Evolutionary conservation across 345 rosid genomes (phyloP).

Genomic region (Noccaea caerulescens): DNA sequence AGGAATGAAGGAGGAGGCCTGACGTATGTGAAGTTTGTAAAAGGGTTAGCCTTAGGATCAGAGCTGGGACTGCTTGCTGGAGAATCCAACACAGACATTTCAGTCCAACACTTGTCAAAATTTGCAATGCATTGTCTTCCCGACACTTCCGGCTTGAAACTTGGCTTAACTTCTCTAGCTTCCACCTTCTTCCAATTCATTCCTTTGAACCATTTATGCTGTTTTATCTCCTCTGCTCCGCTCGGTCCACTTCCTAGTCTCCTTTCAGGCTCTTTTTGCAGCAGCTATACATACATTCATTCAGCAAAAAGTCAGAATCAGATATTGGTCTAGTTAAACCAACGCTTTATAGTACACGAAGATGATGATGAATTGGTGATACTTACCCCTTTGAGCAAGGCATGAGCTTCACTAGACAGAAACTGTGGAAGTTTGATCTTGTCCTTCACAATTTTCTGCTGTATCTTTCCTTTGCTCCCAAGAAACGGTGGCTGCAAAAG

Average conservation of each 20-base stretch:
- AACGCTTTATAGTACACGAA: constrained; percentile 5
- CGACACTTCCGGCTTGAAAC: constrained; percentile 77
- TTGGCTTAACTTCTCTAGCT: constrained; percentile 75
- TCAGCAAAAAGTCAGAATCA: constrained; percentile 10
- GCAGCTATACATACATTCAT: constrained; percentile 57
- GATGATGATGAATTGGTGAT: not conserved
- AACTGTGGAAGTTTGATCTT: constrained; percentile 75
- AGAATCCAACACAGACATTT: constrained; percentile 75
- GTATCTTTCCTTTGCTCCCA: constrained; percentile 68
- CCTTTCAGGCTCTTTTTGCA: constrained; percentile 73
- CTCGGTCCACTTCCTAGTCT: constrained; percentile 72
- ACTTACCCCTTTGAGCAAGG: constrained; percentile 80
- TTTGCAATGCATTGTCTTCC: constrained; percentile 87
- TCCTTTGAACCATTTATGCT: constrained; percentile 82
- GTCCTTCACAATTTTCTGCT: constrained; percentile 80
- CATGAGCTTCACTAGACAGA: constrained; percentile 78
- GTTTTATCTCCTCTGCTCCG: constrained; percentile 74
- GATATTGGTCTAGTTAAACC: not conserved
- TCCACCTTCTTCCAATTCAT: constrained; percentile 92
- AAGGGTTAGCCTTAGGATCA: constrained; percentile 61
- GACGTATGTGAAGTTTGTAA: constrained; percentile 66
- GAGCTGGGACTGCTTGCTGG: constrained; percentile 80
- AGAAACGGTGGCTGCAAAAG: constrained; percentile 77
- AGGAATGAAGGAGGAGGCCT: constrained; percentile 72
- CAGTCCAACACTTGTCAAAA: constrained; percentile 87